Conservation (phyloP, 1,284 basidiomycete species). For the Fomes fomentarius region DNA sequence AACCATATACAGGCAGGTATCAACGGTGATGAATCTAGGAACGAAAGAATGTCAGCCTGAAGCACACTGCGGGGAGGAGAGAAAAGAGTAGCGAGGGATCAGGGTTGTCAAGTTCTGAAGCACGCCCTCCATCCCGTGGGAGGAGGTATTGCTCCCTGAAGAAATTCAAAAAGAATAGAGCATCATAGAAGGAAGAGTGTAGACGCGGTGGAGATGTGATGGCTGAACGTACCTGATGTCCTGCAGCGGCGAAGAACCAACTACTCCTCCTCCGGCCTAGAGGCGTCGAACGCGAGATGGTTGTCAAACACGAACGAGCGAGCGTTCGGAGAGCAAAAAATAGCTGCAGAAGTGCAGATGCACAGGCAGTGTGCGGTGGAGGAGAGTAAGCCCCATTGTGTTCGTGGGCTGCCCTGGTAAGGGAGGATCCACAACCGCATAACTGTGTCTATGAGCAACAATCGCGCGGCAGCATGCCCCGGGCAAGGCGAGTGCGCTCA, state of each 20-base stretch:
- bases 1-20: too few relatives aligned
- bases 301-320: constrained; percentile 2
- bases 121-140: constrained; percentile 48
- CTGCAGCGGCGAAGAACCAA: too few relatives aligned
- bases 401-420: constrained; percentile 49
- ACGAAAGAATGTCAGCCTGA: too few relatives aligned
- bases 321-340: constrained; percentile 53
- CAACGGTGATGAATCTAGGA: too few relatives aligned
- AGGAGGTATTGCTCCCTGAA: constrained; percentile 78
- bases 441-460: constrained; percentile 88
- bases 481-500: constrained; percentile 57
- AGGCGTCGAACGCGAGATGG: too few relatives aligned
- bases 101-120: constrained; percentile 73
- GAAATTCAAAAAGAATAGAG: constrained; percentile 70
- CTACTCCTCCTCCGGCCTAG: too few relatives aligned
- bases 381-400: constrained; percentile 91
- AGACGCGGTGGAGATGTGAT: too few relatives aligned
- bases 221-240: too few relatives aligned
- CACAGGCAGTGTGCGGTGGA: constrained; percentile 45
- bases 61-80: too few relatives aligned
- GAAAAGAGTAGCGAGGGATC: too few relatives aligned
- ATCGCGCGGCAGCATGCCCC: constrained; percentile 42
- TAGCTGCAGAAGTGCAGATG: constrained; percentile 24
- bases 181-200: constrained; percentile 21
- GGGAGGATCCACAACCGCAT: constrained; percentile 67